These are phyloP conservation scores for Penicillium soppii DNA, from an alignment of 495 filamentous ascomycete genomes.

Conservation along the genomic window DNA sequence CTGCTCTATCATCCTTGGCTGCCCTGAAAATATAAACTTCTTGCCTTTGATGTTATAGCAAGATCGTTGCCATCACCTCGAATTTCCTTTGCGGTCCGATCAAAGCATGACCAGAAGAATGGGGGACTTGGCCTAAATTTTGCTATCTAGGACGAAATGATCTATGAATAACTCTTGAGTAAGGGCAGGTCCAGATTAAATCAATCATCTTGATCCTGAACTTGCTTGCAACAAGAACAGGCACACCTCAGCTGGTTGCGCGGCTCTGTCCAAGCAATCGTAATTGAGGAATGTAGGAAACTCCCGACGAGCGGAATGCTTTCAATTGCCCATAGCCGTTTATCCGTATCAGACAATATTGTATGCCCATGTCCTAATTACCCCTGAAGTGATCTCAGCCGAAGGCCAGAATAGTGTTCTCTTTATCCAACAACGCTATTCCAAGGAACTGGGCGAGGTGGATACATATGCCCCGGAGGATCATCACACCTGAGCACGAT, in stretches of 20 bases:
- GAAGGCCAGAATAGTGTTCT: background rate
- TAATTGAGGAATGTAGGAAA: constrained; percentile 15
- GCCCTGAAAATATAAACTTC: no score
- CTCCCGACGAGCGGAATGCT: constrained; percentile 2
- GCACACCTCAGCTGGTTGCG: constrained; percentile 8
- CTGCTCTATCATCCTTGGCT: no score
- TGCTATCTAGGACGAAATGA: no score
- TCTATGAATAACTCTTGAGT: no score
- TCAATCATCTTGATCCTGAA: background rate
- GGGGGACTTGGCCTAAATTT: no score
- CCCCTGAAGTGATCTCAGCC: background rate
- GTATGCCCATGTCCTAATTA: background rate
- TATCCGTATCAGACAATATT: background rate
- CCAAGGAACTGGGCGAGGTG: background rate
- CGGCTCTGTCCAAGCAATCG: constrained; percentile 10
- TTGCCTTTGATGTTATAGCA: no score
- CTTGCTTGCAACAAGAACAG: background rate
- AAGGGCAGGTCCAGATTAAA: no score
- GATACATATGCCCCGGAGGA: background rate
- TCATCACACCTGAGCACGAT: background rate
- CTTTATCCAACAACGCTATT: background rate
- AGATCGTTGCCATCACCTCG: no score
- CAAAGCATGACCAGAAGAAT: no score
- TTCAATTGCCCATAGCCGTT: constrained; percentile 1
- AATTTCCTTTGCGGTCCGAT: no score